Conservation (phyloP, 352 stramenopile species). For the Elongisporangium undulatum region DNA sequence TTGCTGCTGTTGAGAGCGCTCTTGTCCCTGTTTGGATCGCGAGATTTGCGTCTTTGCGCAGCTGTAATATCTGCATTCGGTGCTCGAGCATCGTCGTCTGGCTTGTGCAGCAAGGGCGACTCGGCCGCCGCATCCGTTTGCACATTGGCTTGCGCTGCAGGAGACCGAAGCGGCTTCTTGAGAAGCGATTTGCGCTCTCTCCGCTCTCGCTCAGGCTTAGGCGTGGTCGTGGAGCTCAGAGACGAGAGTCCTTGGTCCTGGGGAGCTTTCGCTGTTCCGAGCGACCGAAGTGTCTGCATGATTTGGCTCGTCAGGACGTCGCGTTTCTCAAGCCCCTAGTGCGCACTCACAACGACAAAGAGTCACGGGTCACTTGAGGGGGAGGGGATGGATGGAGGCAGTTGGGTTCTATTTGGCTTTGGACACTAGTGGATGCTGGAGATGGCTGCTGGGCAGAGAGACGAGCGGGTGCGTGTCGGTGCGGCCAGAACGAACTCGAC, state of each 20-base stretch:
- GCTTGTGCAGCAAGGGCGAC: slow-evolving; percentile 26
- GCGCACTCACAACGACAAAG: background rate
- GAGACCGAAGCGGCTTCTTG: slow-evolving; percentile 5
- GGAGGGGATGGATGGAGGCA: background rate
- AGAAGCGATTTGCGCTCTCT: slow-evolving; percentile 16
- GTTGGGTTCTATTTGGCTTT: background rate
- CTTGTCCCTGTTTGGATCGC: background rate
- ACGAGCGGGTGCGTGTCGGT: slow-evolving; percentile 51
- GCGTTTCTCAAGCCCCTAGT: background rate
- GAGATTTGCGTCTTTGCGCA: background rate
- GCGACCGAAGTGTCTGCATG: background rate
- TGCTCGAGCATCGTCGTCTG: slow-evolving; percentile 8
- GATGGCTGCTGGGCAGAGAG: slow-evolving; percentile 49
- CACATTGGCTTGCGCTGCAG: background rate
- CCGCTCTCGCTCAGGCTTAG: background rate
- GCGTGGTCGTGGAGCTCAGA: background rate
- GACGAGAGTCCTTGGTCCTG: background rate
- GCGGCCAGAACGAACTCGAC: slow-evolving; percentile 65
- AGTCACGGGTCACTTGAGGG: background rate
- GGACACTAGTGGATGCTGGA: slow-evolving; percentile 1
- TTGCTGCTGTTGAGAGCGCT: background rate
- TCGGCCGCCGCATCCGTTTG: slow-evolving; percentile 21
- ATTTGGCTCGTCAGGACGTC: background rate
- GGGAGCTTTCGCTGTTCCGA: background rate
- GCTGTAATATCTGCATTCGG: background rate